Evolutionary conservation across 2,329 filamentous ascomycete genomes (phyloP), one percentile per base, ranked within the genome.

Genomic region (Cyphellophora attinorum): DNA sequence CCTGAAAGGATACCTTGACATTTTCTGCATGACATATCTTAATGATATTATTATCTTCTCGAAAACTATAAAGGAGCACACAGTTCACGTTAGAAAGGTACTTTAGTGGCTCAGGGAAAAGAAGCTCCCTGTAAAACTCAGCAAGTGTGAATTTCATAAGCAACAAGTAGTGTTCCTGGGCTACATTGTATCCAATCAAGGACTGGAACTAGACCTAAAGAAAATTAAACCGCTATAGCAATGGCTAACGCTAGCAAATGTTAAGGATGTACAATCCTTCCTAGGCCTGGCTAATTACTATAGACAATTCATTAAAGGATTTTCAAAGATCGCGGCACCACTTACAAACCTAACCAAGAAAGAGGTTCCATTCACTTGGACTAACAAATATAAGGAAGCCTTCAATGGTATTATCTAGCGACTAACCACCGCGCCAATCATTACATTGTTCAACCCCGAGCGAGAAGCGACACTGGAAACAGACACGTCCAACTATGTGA

Each of bases 231-330:
- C 18, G 41, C 59, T 14, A 6, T n/a, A 29, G 8, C 27, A 52
- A 4, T 58, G 39, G 53, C 17, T 27, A 29, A 33, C 11, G 16
- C 51, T 41, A 13, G 35, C 8, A 10, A 45, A 14, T 11, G 23
- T 51, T 6, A 47, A 43, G 12, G 45, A 50, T 8, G 35, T 56
- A 3, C 36, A 48, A 38, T 19, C 11, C 2, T 55, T 57, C 29
- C 17, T 57, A n/a, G 42, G 49, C 8, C 52, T 58, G 23, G 36
- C 31, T 2, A 58, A 58, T 33, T 58, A 50, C 38, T 56, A 57
- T 42, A 31, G 46, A 21, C 19, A 35, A 11, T 57, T 57, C 31
- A 51, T 58, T 19, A 32, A 41, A 19, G 28, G 34, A 3, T 58
- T 48, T 33, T 48, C 33, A 3, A 27, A 33, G 10, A 44, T 51